These are phyloP conservation scores for Globisporangium abappressorium DNA, from an alignment of 352 stramenopile species.

Conservation along the genomic window DNA sequence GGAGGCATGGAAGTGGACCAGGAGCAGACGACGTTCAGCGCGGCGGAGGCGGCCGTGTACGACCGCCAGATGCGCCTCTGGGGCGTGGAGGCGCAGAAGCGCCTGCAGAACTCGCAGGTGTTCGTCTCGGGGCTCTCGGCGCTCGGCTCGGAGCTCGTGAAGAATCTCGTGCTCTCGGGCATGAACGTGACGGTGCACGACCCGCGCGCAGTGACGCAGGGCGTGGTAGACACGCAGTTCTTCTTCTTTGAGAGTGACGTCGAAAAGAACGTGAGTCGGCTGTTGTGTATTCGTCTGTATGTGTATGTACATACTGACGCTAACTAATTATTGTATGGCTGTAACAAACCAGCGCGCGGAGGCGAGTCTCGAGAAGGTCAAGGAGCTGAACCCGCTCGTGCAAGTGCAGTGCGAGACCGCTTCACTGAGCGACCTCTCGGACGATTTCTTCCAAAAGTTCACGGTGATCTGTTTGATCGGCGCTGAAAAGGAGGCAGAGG, in stretches of 20 bases:
- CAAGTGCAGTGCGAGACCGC: slow-evolving; percentile 79
- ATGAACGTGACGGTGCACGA: slow-evolving; percentile 94
- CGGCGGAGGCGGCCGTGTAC: slow-evolving; percentile 93
- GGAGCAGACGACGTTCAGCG: slow-evolving; percentile 50
- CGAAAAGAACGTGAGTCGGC: slow-evolving; percentile 57
- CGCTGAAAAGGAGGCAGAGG: slow-evolving; percentile 40
- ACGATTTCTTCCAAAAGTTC: slow-evolving; percentile 87
- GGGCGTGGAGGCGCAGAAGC: slow-evolving; percentile 95
- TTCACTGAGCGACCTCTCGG: slow-evolving; percentile 35
- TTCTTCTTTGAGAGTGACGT: slow-evolving; percentile 75
- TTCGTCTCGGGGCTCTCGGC: slow-evolving; percentile 85
- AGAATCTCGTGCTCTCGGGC: slow-evolving; percentile 97
- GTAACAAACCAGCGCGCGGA: slow-evolving; percentile 51
- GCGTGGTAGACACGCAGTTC: slow-evolving; percentile 76
- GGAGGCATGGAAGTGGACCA: slow-evolving; percentile 6
- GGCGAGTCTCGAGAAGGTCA: slow-evolving; percentile 75
- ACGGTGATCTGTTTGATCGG: slow-evolving; percentile 78
- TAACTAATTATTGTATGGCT: slow-evolving; percentile 12
- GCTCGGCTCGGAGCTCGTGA: slow-evolving; percentile 92
- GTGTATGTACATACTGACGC: not conserved
- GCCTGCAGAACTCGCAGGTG: slow-evolving; percentile 86
- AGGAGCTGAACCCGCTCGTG: slow-evolving; percentile 95
- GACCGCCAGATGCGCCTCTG: slow-evolving; percentile 99
- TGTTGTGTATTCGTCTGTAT: not conserved
- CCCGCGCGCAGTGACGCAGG: slow-evolving; percentile 38